Base-by-base conservation (phyloP, 2,329 filamentous ascomycete species). In the Pseudocercospora fuligena region DNA sequence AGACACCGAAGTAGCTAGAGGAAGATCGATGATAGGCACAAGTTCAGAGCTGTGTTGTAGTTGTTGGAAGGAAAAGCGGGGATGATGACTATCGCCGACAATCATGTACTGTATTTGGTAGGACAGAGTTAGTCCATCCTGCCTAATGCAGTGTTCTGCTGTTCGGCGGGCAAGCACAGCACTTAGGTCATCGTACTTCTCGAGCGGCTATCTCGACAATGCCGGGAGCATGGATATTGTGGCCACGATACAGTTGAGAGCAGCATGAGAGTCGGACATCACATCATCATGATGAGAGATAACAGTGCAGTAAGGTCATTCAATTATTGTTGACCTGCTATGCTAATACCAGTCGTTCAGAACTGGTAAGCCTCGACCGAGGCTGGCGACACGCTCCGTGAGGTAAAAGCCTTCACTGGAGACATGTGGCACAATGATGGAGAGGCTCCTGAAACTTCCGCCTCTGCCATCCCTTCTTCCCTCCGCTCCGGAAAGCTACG, bases 361-460 rank as follows among this genome's bases (percentile, higher is more conserved):
- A 62, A 40, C 60, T 43, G 53, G 61, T 36, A 9, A 33, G 56
- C 56, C 63, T 65, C 56, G 49, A 56, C 25, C 8, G 51, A 33
- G 51, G 51, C 51, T 56, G 51, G 51, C 47, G 47, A 68, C 57
- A 61, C 58, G 66, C 63, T 62, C 63, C 21, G 25, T 7, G 29
- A 14, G 19, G 47, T 36, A 43, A 27, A 53, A 27, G 47, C 59
- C 56, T 58, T 49, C 43, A 57, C 63, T 61, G 64, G 66, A 63
- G 56, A 66, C 66, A 66, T 64, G 64, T 66, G 61, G 60, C 67
- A 66, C 59, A 27, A 56, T 21, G 29, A 49, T 29, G 46, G 27
- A 29, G 61, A 47, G 21, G 46, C 60, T 53, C 23, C 46, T 63
- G 63, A 63, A 60, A 69, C 61, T 65, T 46, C 61, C 61, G 63